A percentile compares a stretch with the other conserved stretches of the same genome.
Conservation (phyloP, 2,329 filamentous ascomycete genomes). For the Calonectria hongkongensis region DNA sequence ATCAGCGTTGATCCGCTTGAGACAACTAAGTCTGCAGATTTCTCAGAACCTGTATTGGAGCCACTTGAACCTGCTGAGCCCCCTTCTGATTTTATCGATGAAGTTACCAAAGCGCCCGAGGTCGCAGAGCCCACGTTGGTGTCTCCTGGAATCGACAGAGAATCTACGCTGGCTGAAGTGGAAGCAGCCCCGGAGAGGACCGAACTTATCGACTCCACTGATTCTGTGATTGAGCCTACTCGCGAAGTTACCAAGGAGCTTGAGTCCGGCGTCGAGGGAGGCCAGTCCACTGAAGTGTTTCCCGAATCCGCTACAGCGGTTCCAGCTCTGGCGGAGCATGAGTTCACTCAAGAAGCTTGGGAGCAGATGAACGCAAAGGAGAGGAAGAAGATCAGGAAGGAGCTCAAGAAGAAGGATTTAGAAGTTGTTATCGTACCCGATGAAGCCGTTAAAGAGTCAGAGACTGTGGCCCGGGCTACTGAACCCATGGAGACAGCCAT, state of each 20-base stretch:
- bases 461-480: not conserved
- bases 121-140: not conserved
- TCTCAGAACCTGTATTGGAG: constrained; percentile 11
- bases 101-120: not conserved
- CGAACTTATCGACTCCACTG: too few relatives aligned
- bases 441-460: not conserved
- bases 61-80: not conserved
- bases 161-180: too few relatives aligned
- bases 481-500: not conserved
- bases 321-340: constrained; percentile 34
- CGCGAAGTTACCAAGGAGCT: too few relatives aligned
- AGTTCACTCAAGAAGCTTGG: constrained; percentile 50
- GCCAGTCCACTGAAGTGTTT: not conserved
- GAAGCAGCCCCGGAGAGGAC: too few relatives aligned
- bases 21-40: not conserved
- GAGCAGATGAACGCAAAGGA: constrained; percentile 44
- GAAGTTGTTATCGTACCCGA: not conserved
- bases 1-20: not conserved
- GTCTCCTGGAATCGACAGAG: not conserved
- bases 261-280: too few relatives aligned
- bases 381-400: constrained; percentile 52
- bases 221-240: too few relatives aligned
- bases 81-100: not conserved
- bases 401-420: constrained; percentile 47
- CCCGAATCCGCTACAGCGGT: not conserved